Evolutionary conservation across 768 basidiomycete species (phyloP).

Genomic region (Tylopilus vinaceipallidus): DNA sequence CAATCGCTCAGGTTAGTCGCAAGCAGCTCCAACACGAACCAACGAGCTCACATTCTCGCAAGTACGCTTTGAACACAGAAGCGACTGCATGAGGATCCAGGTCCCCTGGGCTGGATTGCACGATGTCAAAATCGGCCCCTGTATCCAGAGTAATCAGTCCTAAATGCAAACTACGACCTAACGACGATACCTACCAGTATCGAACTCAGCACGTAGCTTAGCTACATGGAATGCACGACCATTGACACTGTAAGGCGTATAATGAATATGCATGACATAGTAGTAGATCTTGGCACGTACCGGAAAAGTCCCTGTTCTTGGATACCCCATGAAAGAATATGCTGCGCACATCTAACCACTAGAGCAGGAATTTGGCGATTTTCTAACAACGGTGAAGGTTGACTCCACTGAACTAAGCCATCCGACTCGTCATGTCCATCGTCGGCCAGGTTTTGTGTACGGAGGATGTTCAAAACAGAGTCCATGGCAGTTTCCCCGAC

Average conservation of each 20-base stretch:
- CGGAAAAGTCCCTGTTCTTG: constrained; percentile 86
- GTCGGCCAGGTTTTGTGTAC: constrained; percentile 1
- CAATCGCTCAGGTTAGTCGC: constrained; percentile 8
- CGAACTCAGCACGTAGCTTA: constrained; percentile 76
- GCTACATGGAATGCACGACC: constrained; percentile 81
- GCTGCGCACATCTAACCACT: constrained; percentile 79
- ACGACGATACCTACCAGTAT: constrained; percentile 56
- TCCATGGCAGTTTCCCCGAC: constrained; percentile 56
- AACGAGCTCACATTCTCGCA: constrained; percentile 79
- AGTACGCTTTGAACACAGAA: constrained; percentile 87
- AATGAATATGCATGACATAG: constrained; percentile 3
- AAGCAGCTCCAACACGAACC: neutral
- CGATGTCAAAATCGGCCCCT: constrained; percentile 88
- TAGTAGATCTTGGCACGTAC: constrained; percentile 39
- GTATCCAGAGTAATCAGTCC: constrained; percentile 13
- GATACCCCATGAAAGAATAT: constrained; percentile 77
- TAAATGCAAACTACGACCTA: neutral
- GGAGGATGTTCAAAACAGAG: constrained; percentile 12
- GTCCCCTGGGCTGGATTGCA: constrained; percentile 75
- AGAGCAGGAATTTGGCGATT: constrained; percentile 64
- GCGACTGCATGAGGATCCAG: constrained; percentile 94
- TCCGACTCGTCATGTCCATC: constrained; percentile 1
- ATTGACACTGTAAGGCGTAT: constrained; percentile 54
- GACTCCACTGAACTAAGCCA: constrained; percentile 8
- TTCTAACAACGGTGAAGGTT: constrained; percentile 39